Conservation (phyloP, 176 grass and related monocot genomes). For the Musa itinerans region DNA sequence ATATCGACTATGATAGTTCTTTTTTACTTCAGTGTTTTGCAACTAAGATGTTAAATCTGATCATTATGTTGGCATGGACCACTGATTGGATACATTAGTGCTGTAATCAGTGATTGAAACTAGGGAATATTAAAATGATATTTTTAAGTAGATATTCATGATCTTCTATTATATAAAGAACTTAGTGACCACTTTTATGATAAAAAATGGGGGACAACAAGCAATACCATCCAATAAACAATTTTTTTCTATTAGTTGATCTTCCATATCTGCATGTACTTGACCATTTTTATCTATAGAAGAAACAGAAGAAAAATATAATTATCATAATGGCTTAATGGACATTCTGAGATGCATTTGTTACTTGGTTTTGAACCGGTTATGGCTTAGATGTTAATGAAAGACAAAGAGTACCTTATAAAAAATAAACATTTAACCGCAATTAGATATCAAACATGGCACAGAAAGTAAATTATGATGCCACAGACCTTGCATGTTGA, state of each 20-base stretch:
- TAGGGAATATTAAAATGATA: background rate
- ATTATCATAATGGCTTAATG: background rate
- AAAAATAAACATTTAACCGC: background rate
- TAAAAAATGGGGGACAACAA: background rate
- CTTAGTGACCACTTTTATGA: background rate
- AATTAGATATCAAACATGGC: background rate
- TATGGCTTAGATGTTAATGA: background rate
- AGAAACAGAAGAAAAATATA: background rate
- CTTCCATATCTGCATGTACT: background rate
- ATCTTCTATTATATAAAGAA: background rate
- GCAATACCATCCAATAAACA: background rate
- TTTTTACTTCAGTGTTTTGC: background rate
- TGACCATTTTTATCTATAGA: background rate
- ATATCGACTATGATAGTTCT: background rate
- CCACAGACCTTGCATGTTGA: constrained; percentile 52
- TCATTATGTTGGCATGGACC: background rate
- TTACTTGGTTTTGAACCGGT: background rate
- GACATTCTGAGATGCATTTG: background rate
- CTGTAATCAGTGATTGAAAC: no score
- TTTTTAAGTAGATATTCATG: background rate
- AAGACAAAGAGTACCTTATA: background rate
- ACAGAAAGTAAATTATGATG: background rate
- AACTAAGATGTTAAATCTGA: background rate
- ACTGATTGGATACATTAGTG: no score
- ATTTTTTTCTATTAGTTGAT: background rate